A percentile compares a stretch with the other conserved stretches of the same genome.
phyloP scores from a whole-genome alignment of 2,329 filamentous ascomycete genomes.

The Teratosphaeria nubilosa region DNA sequence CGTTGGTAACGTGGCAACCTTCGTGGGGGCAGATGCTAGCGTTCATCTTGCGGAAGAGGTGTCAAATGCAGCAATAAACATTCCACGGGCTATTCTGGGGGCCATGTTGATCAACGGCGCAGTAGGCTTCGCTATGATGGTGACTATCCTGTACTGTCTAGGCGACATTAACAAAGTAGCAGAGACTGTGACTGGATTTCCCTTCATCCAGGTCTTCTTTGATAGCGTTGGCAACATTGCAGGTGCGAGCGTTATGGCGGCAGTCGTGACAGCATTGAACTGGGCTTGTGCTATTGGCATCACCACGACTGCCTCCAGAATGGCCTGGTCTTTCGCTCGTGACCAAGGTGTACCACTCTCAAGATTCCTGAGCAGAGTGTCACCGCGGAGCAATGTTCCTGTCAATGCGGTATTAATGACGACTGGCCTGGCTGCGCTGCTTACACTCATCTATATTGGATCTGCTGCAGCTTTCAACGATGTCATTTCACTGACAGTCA shows the following conservation, averaged over 20 bases:
- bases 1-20: slow-evolving; percentile 25
- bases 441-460: slow-evolving; percentile 36
- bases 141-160: slow-evolving; percentile 36
- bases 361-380: slow-evolving; percentile 26
- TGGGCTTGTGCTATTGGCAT: slow-evolving; percentile 27
- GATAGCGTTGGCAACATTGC: slow-evolving; percentile 34
- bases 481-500: slow-evolving; percentile 35
- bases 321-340: slow-evolving; percentile 33
- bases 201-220: slow-evolving; percentile 43
- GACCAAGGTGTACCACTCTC: slow-evolving; percentile 32
- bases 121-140: slow-evolving; percentile 37
- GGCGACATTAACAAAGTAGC: slow-evolving; percentile 33
- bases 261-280: slow-evolving; percentile 30
- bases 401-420: slow-evolving; percentile 31
- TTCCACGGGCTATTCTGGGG: slow-evolving; percentile 40
- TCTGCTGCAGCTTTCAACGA: slow-evolving; percentile 35
- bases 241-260: slow-evolving; percentile 38
- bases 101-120: slow-evolving; percentile 39
- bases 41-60: slow-evolving; percentile 44
- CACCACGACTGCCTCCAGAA: slow-evolving; percentile 31
- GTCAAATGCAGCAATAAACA: slow-evolving; percentile 35
- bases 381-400: slow-evolving; percentile 18
- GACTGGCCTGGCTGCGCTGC: slow-evolving; percentile 41
- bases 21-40: slow-evolving; percentile 32
- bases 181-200: slow-evolving; percentile 33